Evolutionary conservation across 2,329 filamentous ascomycete species (phyloP).

Genomic region (Beauveria caledonica): DNA sequence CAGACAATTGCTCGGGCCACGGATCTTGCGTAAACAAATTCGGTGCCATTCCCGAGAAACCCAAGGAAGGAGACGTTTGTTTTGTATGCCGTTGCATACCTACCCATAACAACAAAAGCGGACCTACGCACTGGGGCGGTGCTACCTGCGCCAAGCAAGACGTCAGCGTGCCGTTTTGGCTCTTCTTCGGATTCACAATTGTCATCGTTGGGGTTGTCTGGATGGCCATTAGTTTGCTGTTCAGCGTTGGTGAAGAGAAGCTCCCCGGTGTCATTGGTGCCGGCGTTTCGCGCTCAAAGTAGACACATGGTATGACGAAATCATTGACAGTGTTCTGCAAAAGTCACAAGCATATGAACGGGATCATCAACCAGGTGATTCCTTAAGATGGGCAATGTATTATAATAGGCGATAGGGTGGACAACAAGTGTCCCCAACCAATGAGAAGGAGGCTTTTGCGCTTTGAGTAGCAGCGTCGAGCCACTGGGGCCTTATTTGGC

Average conservation of each 20-base stretch:
- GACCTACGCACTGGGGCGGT: conserved; percentile 73
- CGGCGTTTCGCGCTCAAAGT: conserved; percentile 71
- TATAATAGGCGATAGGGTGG: conserved; percentile 3
- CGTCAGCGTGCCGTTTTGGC: conserved; percentile 79
- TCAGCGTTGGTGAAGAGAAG: conserved; percentile 75
- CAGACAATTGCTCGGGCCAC: conserved; percentile 74
- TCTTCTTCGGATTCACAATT: conserved; percentile 70
- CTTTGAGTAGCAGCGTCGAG: background rate
- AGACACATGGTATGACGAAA: background rate
- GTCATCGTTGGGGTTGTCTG: conserved; percentile 58
- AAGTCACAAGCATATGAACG: background rate
- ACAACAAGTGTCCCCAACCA: background rate
- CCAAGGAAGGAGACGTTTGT: conserved; percentile 44
- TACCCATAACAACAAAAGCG: conserved; percentile 46
- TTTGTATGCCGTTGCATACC: conserved; percentile 69
- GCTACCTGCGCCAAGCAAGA: conserved; percentile 86
- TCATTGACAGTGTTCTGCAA: background rate
- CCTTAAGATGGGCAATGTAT: background rate
- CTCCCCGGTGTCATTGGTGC: conserved; percentile 94
- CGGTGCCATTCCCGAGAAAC: conserved; percentile 13
- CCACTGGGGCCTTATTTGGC: background rate
- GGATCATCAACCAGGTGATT: background rate
- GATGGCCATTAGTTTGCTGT: conserved; percentile 70
- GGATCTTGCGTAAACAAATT: conserved; percentile 68
- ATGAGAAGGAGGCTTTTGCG: background rate